Evolutionary conservation across 805 yeast genomes (phyloP), one percentile per base, ranked within the genome.

Genomic region (Metschnikowia chrysomelidarum): DNA sequence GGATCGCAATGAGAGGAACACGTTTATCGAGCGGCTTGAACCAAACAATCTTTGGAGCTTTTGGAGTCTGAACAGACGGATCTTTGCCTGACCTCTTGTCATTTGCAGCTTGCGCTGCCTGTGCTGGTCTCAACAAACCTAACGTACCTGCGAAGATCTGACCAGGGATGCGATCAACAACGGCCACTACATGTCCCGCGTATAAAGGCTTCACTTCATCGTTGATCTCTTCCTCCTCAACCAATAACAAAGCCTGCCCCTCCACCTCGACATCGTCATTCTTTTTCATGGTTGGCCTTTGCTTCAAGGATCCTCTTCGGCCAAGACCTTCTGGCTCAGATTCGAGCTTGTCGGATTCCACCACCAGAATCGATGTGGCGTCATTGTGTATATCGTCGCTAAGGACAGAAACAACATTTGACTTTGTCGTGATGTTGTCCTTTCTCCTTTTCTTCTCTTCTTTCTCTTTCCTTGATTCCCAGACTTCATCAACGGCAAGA

Each of bases 191-290:
- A 54, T 93, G 98, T 15, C 98, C 98, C 1, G 98, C 97, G 53
- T 91, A 93, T 34, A 93, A 69, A 5, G 98, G 98, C 58, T 87
- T 89, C 49, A 79, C 79, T 27, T 87, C 95, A 56, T 91, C 97
- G 53, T 82, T 85, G 49, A 91, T 85, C 60, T 89, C 96, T 56
- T 91, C 97, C 56, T 93, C 98, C 61, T 93, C 98, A 11, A 84
- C 93, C 34, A 93, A 68, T 29, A 93, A 67, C 44, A 93, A 70
- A 2, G 95, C 84, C 62, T 93, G 98, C 28, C 98, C 98, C 62
- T 93, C 98, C 26, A 93, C 98, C 64, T 93, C 98, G 16, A 93
- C 96, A 55, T 93, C 98, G 58, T 93, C 98, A 54, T 88, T 89
- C 64, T 93, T 93, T 73, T 93, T 93, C 73, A 89, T 94, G 11